These are phyloP conservation scores for Crithidia expoeki DNA, from an alignment of 208 protist genomes.

Conservation along the genomic window DNA sequence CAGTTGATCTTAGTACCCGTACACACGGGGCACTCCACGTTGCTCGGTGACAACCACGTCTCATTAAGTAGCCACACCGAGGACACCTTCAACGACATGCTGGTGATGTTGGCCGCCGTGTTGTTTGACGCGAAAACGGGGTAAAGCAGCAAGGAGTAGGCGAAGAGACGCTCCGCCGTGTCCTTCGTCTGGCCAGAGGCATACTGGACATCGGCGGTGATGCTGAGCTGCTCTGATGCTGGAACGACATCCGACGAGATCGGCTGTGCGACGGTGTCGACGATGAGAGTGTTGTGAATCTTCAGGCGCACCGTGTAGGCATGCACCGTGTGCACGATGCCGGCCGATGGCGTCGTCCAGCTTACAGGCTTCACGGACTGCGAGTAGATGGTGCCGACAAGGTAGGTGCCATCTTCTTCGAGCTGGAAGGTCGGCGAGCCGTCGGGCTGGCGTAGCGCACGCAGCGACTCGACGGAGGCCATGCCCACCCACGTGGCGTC, in stretches of 20 bases:
- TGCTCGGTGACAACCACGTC: constrained; percentile 52
- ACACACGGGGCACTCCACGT: constrained; percentile 68
- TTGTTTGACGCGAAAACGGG: constrained; percentile 51
- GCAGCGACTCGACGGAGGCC: constrained; percentile 69
- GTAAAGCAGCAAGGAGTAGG: constrained; percentile 73
- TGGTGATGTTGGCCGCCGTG: constrained; percentile 37
- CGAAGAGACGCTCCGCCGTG: constrained; percentile 77
- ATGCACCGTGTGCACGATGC: constrained; percentile 46
- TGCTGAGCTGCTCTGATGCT: constrained; percentile 15
- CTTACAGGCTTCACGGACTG: constrained; percentile 76
- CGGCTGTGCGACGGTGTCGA: constrained; percentile 37
- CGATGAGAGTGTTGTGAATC: constrained; percentile 60
- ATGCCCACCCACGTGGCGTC: constrained; percentile 85
- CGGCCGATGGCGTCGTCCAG: constrained; percentile 50
- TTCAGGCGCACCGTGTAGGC: constrained; percentile 57
- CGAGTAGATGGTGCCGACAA: constrained; percentile 79
- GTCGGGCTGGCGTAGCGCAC: constrained; percentile 63
- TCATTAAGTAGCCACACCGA: constrained; percentile 53
- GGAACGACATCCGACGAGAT: not conserved
- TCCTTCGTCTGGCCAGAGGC: constrained; percentile 36
- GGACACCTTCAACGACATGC: constrained; percentile 20
- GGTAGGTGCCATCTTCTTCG: constrained; percentile 38
- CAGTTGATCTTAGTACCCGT: constrained; percentile 64
- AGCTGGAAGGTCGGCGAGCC: constrained; percentile 66
- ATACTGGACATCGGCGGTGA: constrained; percentile 67